Percentiles rank a stretch among this genome's conserved stretches.
phyloP scores from a whole-genome alignment of 2,329 filamentous ascomycete genomes.

The Fusarium mangiferae region DNA sequence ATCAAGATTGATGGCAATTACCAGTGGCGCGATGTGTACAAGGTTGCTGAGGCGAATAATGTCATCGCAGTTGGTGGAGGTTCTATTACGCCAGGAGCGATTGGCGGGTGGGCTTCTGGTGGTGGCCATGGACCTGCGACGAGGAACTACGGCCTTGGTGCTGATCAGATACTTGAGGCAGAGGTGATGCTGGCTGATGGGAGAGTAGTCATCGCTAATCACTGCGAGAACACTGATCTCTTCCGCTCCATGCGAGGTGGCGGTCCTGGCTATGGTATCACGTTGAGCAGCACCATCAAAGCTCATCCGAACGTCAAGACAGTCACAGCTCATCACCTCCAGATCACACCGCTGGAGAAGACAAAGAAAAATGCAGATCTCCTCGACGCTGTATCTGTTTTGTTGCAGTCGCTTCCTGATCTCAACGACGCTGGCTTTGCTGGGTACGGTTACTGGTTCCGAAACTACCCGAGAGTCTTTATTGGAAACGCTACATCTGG shows the following conservation, averaged over 20 bases:
- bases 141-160: slow-evolving; percentile 27
- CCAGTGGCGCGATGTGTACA: slow-evolving; percentile 30
- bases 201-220: slow-evolving; percentile 10
- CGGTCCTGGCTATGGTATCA: slow-evolving; percentile 23
- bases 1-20: slow-evolving; percentile 28
- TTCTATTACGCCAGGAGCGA: slow-evolving; percentile 26
- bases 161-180: slow-evolving; percentile 28
- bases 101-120: slow-evolving; percentile 27
- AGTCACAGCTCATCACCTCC: slow-evolving; percentile 14
- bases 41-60: slow-evolving; percentile 21
- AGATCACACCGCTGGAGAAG: slow-evolving; percentile 15
- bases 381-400: slow-evolving; percentile 3
- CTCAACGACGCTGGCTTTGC: slow-evolving; percentile 32
- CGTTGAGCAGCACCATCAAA: slow-evolving; percentile 27
- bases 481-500: slow-evolving; percentile 28
- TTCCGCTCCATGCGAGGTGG: slow-evolving; percentile 28
- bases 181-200: slow-evolving; percentile 28
- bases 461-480: slow-evolving; percentile 13
- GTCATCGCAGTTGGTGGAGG: slow-evolving; percentile 28
- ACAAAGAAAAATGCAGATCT: slow-evolving; percentile 17
- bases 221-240: slow-evolving; percentile 23
- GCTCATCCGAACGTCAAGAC: slow-evolving; percentile 17
- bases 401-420: slow-evolving; percentile 13
- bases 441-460: slow-evolving; percentile 30
- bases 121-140: slow-evolving; percentile 27